A percentile compares a stretch with the other conserved stretches of the same genome.
These are phyloP conservation scores for Naganishia vishniacii DNA, from an alignment of 768 basidiomycete genomes.

Conservation along the genomic window DNA sequence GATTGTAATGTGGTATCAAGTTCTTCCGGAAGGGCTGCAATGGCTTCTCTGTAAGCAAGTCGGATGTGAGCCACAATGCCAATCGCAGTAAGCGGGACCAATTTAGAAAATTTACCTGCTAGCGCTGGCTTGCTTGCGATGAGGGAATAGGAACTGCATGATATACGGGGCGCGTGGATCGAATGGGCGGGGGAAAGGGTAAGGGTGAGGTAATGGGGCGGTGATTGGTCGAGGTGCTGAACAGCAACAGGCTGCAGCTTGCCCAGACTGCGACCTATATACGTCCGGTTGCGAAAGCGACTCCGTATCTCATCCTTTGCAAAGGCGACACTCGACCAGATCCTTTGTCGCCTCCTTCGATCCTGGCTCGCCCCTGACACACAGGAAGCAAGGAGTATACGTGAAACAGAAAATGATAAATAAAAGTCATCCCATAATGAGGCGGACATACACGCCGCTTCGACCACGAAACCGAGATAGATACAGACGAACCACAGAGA, in stretches of 20 bases:
- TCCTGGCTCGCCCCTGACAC: no score
- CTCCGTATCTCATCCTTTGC: background rate
- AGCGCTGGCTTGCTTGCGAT: background rate
- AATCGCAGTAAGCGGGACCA: no score
- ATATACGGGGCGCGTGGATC: background rate
- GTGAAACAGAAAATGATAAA: background rate
- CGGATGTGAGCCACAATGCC: no score
- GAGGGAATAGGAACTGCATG: background rate
- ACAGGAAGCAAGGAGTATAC: no score
- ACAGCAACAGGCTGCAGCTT: no score
- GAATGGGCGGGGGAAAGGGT: background rate
- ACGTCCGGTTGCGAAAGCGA: background rate
- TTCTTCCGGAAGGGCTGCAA: background rate
- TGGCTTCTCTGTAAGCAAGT: background rate
- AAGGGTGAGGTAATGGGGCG: background rate
- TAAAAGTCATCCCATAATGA: background rate
- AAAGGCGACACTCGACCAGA: background rate
- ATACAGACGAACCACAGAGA: constrained; percentile 8
- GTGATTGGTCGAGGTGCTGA: background rate
- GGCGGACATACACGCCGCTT: background rate
- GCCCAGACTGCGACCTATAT: background rate
- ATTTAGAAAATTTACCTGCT: background rate
- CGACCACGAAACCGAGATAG: background rate
- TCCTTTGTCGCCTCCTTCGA: background rate
- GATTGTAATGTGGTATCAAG: constrained; percentile 1